phyloP scores from a whole-genome alignment of 1,139 yeast genomes.

The Diutina rugosa region DNA sequence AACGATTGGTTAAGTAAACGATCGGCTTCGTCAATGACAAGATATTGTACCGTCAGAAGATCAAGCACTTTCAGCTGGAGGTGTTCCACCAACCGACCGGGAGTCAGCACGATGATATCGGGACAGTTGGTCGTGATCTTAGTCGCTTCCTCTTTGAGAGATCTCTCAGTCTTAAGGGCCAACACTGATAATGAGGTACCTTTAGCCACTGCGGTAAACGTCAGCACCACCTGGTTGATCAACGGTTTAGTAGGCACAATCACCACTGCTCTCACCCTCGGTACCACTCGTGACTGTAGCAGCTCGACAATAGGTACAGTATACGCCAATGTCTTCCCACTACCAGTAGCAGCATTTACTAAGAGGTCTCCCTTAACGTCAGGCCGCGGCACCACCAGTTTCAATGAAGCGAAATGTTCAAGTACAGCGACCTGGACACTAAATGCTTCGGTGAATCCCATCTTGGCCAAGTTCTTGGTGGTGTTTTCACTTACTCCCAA shows the following conservation, averaged over 20 bases:
- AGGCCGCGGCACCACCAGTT: conserved; percentile 24
- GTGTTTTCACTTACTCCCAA: conserved; percentile 30
- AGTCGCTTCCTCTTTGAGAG: conserved; percentile 53
- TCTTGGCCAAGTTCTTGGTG: conserved; percentile 29
- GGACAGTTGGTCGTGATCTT: conserved; percentile 40
- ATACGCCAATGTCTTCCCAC: conserved; percentile 92
- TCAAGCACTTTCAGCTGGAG: conserved; percentile 26
- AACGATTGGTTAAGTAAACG: conserved; percentile 78
- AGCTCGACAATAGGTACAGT: conserved; percentile 71
- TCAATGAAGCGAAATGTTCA: conserved; percentile 28
- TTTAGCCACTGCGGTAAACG: conserved; percentile 43
- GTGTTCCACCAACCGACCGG: conserved; percentile 93
- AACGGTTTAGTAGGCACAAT: conserved; percentile 87
- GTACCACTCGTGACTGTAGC: conserved; percentile 51
- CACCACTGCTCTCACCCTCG: conserved; percentile 62
- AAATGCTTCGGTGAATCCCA: conserved; percentile 47
- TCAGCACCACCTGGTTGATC: conserved; percentile 65
- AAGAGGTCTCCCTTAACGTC: conserved; percentile 57
- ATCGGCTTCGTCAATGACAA: conserved; percentile 94
- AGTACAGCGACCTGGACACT: conserved; percentile 68
- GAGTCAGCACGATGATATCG: conserved; percentile 75
- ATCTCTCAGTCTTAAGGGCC: conserved; percentile 43
- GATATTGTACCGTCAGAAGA: conserved; percentile 42
- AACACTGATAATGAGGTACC: conserved; percentile 57
- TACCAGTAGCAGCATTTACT: conserved; percentile 92